Base-by-base conservation (phyloP, 225 moss, liverwort and hornwort genomes). In the Takakia lepidozioides region DNA sequence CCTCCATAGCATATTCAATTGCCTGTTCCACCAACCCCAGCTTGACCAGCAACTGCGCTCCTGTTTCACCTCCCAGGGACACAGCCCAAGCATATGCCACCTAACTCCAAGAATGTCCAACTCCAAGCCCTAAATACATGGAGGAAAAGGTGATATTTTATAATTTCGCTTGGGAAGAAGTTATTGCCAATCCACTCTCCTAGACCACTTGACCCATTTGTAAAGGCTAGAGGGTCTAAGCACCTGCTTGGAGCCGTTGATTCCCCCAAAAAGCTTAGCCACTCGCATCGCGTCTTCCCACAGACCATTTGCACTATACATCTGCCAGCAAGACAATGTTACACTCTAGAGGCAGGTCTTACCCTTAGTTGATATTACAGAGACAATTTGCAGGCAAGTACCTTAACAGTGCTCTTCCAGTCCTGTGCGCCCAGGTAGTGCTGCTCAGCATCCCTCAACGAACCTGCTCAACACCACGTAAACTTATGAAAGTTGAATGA, bases 201-300 rank as follows among this genome's bases (percentile, higher is more conserved):
- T n/a, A n/a, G n/a, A n/a, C n/a, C n/a, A n/a, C n/a, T n/a, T n/a
- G n/a, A n/a, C n/a, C n/a, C n/a, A n/a, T n/a, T n/a, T n/a, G n/a
- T n/a, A n/a, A n/a, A n/a, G n/a, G n/a, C n/a, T n/a, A n/a, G n/a
- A n/a, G n/a, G n/a, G n/a, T n/a, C n/a, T 24, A 2, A 51, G 8
- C 27, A 84, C 95, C 71, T 90, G 84, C 28, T 90, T 90, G 42
- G 82, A 69, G 27, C 90, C 95, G 56, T 59, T 73, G 52, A 71
- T 43, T 49, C 87, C 95, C 35, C 95, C 90, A 52, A 66, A 82
- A 18, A 73, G 59, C 65, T 95, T 95, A 49, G 87, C 95, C 27
- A 95, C 84, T n/a, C 90, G 79, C 82, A 95, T 71, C 14, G 95
- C 90, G 52, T 87, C 90, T 59, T 95, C 95, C 95, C 95, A 90